Evolutionary conservation across 192 early-diverging fungal species (phyloP), one percentile per base, ranked within the genome.

Genomic region (Gryganskiella cystojenkinii): DNA sequence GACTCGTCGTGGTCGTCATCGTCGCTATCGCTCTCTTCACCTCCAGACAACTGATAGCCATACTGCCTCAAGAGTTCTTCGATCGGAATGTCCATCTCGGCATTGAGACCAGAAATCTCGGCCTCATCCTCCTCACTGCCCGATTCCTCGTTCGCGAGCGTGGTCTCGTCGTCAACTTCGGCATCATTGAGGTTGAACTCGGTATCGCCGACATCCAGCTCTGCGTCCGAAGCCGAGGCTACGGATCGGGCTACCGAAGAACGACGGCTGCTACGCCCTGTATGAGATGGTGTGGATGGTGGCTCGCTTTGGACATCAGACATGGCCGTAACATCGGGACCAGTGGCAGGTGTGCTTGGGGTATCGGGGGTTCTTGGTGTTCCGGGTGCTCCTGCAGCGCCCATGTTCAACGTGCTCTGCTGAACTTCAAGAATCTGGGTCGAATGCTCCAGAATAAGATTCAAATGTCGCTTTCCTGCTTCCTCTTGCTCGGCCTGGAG

Each of bases 381-480:
- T 33, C n/a, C 55, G 27, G 67, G 50, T 5, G 60, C 40, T 17
- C 61, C 60, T 11, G 58, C 51, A 19, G 57, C 47, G 17, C 55
- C 54, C 8, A 70, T 22, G 22, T n/a, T 47, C 9, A 82, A 53
- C 20, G 63, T 61, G 27, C 58, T 79, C 30, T 67, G 87, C 71
- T 88, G 86, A 28, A 85, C 90, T 14, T 80, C 89, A 15, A 94
- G 57, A 55, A 93, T 85, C 42, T 87, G 87, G 15, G 88, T 88
- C 1, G 92, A 92, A 20, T 91, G 90, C 54, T 93, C 89, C 31
- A 95, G 63, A 66, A 95, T 92, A 31, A 83, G 79, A 57, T 92
- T 86, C 62, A 95, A 58, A 62, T 88, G 87, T n/a, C 83, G 84
- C 55, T 89, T 89, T 1, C 89, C 89, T 53, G 89, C 81, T 43